phyloP scores from a whole-genome alignment of 2,329 filamentous ascomycete genomes.

The Calonectria honghensis region DNA sequence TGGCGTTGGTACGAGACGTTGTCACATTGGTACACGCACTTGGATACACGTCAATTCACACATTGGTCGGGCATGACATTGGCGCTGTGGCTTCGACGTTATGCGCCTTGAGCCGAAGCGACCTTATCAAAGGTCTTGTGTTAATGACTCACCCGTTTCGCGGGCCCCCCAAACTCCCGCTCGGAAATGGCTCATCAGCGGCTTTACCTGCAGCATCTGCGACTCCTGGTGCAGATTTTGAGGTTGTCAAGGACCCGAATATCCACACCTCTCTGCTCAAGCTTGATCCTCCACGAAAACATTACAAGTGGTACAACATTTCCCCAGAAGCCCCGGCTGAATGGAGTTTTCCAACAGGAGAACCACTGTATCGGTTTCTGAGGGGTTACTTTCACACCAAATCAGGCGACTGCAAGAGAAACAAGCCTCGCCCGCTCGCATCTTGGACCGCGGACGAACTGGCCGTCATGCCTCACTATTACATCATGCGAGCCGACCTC shows the following conservation, averaged over 20 bases:
- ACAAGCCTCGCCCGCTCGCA: neutral
- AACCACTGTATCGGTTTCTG: neutral
- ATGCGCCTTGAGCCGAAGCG: constrained; percentile 1
- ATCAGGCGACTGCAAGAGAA: neutral
- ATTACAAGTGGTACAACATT: constrained; percentile 21
- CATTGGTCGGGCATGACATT: neutral
- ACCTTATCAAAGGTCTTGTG: constrained; percentile 5
- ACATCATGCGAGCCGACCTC: constrained; percentile 12
- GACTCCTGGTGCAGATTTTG: neutral
- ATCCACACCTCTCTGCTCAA: neutral
- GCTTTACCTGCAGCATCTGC: neutral
- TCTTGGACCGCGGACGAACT: neutral
- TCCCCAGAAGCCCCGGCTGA: neutral
- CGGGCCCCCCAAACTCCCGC: neutral
- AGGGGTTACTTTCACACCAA: constrained; percentile 12
- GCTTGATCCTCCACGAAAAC: constrained; percentile 14
- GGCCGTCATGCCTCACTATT: neutral
- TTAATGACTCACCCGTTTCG: constrained; percentile 1
- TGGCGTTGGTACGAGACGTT: neutral
- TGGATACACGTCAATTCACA: constrained; percentile 4
- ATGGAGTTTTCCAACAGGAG: neutral
- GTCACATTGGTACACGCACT: neutral
- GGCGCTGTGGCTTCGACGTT: neutral
- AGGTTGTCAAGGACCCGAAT: neutral
- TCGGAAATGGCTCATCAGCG: neutral